phyloP scores from a whole-genome alignment of 179 eudicot species.

The Beta macrorhiza region DNA sequence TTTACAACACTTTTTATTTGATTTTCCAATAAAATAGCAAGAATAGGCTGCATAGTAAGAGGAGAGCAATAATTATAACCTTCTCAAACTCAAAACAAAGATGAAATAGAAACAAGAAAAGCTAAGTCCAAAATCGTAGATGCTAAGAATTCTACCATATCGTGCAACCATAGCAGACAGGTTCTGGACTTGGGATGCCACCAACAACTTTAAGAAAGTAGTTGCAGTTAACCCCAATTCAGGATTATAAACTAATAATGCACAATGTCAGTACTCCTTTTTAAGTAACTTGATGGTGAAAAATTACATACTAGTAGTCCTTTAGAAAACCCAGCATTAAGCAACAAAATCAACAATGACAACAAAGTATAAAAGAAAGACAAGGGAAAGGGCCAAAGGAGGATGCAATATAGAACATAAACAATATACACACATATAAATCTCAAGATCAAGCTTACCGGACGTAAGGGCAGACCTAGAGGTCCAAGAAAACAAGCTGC shows the following conservation, averaged over 20 bases:
- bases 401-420: not conserved
- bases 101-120: not conserved
- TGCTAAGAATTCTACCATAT: not conserved
- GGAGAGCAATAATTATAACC: not conserved
- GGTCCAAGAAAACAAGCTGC: constrained; percentile 58
- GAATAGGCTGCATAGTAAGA: not conserved
- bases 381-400: not conserved
- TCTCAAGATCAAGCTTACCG: constrained; percentile 47
- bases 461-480: constrained; percentile 85
- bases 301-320: not conserved
- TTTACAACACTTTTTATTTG: not conserved
- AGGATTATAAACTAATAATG: not conserved
- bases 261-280: not conserved
- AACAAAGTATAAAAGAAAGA: not conserved
- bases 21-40: not conserved
- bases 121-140: too few species aligned
- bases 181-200: too few species aligned
- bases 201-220: not conserved
- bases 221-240: too few species aligned
- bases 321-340: not conserved
- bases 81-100: not conserved
- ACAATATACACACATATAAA: constrained; percentile 1
- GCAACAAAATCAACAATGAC: not conserved
- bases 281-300: not conserved
- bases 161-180: not conserved